Evolutionary conservation across 345 rosid genomes (phyloP).

Genomic region (Moringa oleifera): DNA sequence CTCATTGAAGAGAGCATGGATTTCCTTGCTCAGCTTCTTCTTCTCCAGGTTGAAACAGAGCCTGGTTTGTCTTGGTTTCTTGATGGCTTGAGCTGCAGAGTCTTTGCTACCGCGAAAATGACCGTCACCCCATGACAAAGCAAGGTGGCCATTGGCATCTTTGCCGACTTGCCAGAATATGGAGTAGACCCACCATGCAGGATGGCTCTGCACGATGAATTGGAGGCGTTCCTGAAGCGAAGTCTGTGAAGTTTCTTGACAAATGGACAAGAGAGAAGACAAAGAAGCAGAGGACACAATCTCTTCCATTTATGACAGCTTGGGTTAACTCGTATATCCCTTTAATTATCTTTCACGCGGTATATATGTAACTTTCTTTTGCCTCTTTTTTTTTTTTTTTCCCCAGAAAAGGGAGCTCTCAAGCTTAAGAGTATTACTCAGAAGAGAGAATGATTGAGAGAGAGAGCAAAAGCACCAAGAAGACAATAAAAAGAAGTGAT

Average conservation of each 20-base stretch:
- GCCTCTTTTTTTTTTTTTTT: no score
- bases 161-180: slow-evolving; percentile 52
- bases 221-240: slow-evolving; percentile 44
- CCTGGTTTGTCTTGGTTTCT: slow-evolving; percentile 5
- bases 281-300: slow-evolving; percentile 26
- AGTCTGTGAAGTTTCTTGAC: slow-evolving; percentile 22
- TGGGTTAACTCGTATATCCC: no score
- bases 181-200: slow-evolving; percentile 55
- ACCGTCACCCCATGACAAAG: slow-evolving; percentile 45
- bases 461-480: no score
- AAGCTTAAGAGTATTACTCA: no score
- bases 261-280: slow-evolving; percentile 16
- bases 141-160: slow-evolving; percentile 25
- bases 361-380: no score
- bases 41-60: slow-evolving; percentile 18
- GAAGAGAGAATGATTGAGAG: no score
- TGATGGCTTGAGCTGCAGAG: slow-evolving; percentile 4
- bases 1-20: slow-evolving; percentile 20
- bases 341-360: no score
- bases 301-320: no score
- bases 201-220: slow-evolving; percentile 33
- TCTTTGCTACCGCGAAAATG: slow-evolving; percentile 28
- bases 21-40: slow-evolving; percentile 10
- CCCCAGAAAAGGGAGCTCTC: no score
- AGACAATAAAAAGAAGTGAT: no score